These are phyloP conservation scores for Hypoxylon sp. DNA, from an alignment of 2,329 filamentous ascomycete species.

Conservation along the genomic window DNA sequence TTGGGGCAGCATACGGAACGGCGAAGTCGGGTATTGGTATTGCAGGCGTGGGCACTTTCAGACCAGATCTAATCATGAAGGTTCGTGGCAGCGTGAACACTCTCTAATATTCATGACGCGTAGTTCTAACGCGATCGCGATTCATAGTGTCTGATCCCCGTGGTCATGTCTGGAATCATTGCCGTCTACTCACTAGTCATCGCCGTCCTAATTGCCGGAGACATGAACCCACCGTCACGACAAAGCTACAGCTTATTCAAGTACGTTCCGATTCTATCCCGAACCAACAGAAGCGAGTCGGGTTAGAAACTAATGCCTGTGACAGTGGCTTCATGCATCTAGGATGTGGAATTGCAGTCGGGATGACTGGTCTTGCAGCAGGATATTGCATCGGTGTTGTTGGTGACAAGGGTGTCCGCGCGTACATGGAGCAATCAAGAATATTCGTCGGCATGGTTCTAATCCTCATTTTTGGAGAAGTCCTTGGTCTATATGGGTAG, in stretches of 20 bases:
- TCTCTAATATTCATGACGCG: not conserved
- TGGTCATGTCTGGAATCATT: constrained; percentile 99
- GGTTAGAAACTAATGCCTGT: constrained; percentile 40
- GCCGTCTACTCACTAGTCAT: constrained; percentile 98
- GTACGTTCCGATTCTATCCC: constrained; percentile 62
- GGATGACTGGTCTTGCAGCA: constrained; percentile 91
- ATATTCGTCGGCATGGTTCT: constrained; percentile 99
- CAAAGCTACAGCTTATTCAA: constrained; percentile 86
- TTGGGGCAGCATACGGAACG: constrained; percentile 87
- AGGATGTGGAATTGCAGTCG: constrained; percentile 89
- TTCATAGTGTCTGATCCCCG: constrained; percentile 81
- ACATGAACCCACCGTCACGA: constrained; percentile 80
- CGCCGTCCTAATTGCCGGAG: constrained; percentile 93
- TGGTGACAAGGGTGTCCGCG: constrained; percentile 91
- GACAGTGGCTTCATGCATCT: constrained; percentile 91
- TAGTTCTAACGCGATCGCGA: constrained; percentile 35
- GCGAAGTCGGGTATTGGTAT: constrained; percentile 92
- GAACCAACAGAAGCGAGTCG: not conserved
- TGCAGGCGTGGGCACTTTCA: constrained; percentile 85
- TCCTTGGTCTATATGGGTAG: constrained; percentile 95
- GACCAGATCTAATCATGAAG: constrained; percentile 93
- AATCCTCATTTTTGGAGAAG: constrained; percentile 98
- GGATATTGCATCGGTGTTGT: constrained; percentile 98
- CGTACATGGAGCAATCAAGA: constrained; percentile 95
- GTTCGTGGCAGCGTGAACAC: constrained; percentile 59